A percentile compares a stretch with the other conserved stretches of the same genome.
These are phyloP conservation scores for Bruguiera parviflora DNA, from an alignment of 345 rosid species.

Conservation along the genomic window DNA sequence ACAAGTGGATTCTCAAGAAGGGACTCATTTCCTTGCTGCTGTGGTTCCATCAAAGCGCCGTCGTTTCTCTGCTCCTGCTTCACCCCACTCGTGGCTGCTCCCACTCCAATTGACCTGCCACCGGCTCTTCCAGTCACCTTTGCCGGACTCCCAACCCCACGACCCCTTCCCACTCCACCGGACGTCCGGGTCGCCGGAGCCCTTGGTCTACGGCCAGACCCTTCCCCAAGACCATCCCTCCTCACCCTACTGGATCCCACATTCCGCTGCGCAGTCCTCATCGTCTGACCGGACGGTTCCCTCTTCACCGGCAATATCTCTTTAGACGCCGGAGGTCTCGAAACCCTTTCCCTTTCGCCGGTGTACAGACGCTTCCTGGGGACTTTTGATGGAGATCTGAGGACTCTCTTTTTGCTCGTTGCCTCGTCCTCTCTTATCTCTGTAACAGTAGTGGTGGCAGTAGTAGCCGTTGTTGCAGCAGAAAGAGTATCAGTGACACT, in stretches of 20 bases:
- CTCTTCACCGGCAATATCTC: slow-evolving; percentile 24
- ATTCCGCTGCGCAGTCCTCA: slow-evolving; percentile 27
- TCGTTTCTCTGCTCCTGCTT: slow-evolving; percentile 20
- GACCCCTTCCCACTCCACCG: slow-evolving; percentile 8
- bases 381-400: slow-evolving; percentile 35
- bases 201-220: slow-evolving; percentile 32
- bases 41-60: slow-evolving; percentile 16
- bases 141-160: slow-evolving; percentile 1
- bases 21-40: slow-evolving; percentile 1
- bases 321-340: slow-evolving; percentile 30
- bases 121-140: slow-evolving; percentile 23
- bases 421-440: slow-evolving; percentile 56
- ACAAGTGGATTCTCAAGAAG: too few relatives aligned
- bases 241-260: slow-evolving; percentile 33
- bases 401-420: slow-evolving; percentile 38
- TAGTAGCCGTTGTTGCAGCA: slow-evolving; percentile 41
- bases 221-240: slow-evolving; percentile 27
- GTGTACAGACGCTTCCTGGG: slow-evolving; percentile 39
- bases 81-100: neutral
- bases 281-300: slow-evolving; percentile 13
- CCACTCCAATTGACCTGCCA: slow-evolving; percentile 19
- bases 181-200: slow-evolving; percentile 11
- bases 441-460: slow-evolving; percentile 30
- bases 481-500: slow-evolving; percentile 38
- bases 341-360: slow-evolving; percentile 16